Conservation (phyloP, 1,284 basidiomycete species). For the Apiotrichum akiyoshidainum region DNA sequence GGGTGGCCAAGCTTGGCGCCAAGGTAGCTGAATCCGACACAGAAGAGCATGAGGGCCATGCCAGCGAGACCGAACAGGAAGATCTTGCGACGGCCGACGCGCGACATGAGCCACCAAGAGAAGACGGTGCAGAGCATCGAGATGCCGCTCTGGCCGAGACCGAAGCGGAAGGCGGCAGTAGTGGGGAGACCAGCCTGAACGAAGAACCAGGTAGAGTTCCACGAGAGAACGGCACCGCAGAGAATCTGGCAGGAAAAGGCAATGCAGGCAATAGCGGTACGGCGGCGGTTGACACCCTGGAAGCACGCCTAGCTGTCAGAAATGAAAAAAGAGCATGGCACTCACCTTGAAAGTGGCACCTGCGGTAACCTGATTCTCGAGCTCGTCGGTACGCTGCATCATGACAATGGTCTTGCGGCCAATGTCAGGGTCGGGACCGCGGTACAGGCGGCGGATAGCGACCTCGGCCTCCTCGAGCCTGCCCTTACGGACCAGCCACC, state of each 20-base stretch:
- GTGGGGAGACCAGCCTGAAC: conserved; percentile 43
- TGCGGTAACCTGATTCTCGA: neutral
- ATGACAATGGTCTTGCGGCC: conserved; percentile 39
- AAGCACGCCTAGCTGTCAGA: neutral
- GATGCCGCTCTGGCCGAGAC: conserved; percentile 29
- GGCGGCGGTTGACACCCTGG: conserved; percentile 10
- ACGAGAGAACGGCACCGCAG: conserved; percentile 24
- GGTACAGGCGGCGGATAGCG: neutral
- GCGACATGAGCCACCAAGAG: conserved; percentile 28
- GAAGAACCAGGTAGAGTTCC: conserved; percentile 43
- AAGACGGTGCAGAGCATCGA: conserved; percentile 26
- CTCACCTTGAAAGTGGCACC: neutral
- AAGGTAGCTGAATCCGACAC: conserved; percentile 49
- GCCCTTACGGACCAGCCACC: conserved; percentile 19
- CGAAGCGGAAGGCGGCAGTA: conserved; percentile 36
- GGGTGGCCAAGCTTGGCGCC: conserved; percentile 6
- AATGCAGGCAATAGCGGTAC: conserved; percentile 13
- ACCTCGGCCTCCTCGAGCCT: neutral
- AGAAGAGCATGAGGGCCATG: conserved; percentile 46
- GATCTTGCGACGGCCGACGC: conserved; percentile 33
- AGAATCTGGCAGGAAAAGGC: conserved; percentile 21
- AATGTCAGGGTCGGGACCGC: conserved; percentile 28
- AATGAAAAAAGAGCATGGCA: no score
- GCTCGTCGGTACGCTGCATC: conserved; percentile 45
- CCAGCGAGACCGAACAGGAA: conserved; percentile 44